Evolutionary conservation across 441 rosid species (phyloP), one percentile per base, ranked within the genome.

Genomic region (Croton setiger): DNA sequence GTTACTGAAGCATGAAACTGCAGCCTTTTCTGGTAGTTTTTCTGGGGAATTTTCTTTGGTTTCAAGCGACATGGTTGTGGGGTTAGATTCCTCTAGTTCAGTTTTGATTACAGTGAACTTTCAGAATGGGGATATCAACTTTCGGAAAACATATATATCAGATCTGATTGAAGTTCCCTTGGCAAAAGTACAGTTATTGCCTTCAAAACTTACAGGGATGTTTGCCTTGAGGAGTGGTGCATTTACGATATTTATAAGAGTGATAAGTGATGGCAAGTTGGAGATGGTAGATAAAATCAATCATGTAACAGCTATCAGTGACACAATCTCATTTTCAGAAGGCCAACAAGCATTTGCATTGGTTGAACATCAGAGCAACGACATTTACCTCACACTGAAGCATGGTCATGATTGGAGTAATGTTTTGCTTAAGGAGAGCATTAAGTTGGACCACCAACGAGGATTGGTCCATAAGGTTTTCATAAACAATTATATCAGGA

Each of bases 381-480:
- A 83, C 74, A 84, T 96, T 81, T 86, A 84, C 74, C 78, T 96
- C 59, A 77, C 69, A n/a, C 90, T 91, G 79, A 96, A 93, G 83
- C 86, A 74, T 70, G 83, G 68, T 41, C 73, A 80, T 64, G 87
- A 87, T 71, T 85, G 94, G 95, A 84, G 80, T 61, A 73, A 55
- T 80, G 86, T 84, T 77, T 83, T 91, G 83, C 91, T 86, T 71
- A 82, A 77, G 81, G 98, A 93, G 79, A 86, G 72, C 63, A 77
- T 93, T 70, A 80, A 85, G 84, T 70, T 93, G 85, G 93, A 88
- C 77, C 85, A 74, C 49, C 85, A 84, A 44, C 84, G 97, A 76
- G 99, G 99, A n/a, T 72, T 82, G 73, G 92, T 88, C 60, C 85
- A 87, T 56, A 91, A 87, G 88, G 93, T 96, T 83, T 96, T 88